phyloP scores from a whole-genome alignment of 1,284 basidiomycete species.

The Cystobasidiaceae sp. region DNA sequence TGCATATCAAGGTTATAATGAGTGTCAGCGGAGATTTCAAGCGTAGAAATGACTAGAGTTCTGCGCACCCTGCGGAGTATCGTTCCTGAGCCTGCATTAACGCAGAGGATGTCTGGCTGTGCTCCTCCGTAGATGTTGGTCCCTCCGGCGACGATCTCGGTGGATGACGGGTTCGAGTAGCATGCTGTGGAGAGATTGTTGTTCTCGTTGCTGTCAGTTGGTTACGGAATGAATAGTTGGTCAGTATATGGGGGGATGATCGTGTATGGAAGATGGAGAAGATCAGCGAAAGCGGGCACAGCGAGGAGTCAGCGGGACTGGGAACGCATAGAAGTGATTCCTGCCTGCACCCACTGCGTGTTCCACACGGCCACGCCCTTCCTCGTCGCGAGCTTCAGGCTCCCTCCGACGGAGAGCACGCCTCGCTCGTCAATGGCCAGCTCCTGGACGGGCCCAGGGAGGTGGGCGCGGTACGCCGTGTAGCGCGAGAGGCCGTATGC shows the following conservation, averaged over 20 bases:
- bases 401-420: constrained; percentile 46
- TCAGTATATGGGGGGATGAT: background rate
- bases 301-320: background rate
- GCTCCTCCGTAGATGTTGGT: constrained; percentile 16
- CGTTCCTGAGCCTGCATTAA: constrained; percentile 32
- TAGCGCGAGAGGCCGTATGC: constrained; percentile 32
- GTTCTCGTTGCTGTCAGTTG: constrained; percentile 2
- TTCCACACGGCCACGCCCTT: constrained; percentile 47
- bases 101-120: constrained; percentile 29
- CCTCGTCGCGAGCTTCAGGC: constrained; percentile 48
- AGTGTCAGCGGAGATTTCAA: background rate
- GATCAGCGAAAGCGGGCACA: background rate
- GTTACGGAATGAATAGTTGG: background rate
- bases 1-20: background rate
- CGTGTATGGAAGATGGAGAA: background rate
- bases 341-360: constrained; percentile 34
- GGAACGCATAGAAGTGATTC: background rate
- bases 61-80: constrained; percentile 26
- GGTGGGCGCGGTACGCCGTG: constrained; percentile 41
- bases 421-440: constrained; percentile 46
- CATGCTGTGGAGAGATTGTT: constrained; percentile 25
- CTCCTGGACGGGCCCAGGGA: constrained; percentile 41
- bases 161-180: constrained; percentile 25
- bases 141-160: constrained; percentile 30
- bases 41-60: background rate